Base-by-base conservation (phyloP, 345 rosid species). In the Gossypium australe region DNA sequence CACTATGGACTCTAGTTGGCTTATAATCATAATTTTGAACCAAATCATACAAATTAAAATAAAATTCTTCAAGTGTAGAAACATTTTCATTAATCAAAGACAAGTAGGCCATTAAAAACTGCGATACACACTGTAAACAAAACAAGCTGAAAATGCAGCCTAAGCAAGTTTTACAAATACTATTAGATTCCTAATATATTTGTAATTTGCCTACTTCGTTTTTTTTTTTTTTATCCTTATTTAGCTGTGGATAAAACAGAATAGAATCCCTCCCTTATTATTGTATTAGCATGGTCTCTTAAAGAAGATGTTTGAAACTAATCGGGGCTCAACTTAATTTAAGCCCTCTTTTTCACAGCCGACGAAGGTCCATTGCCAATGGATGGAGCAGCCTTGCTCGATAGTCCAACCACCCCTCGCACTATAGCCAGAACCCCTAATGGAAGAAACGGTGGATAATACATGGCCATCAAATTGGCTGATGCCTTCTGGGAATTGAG, bases 311-410 rank as follows among this genome's bases (percentile, higher is more conserved):
- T 67, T 48, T 5, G 9, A 57, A 20, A n/a, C 56, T 13, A 0
- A 45, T 57, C 11, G 14, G 58, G 43, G 41, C 7, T 55, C 59
- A 55, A 70, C 38, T 68, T 27, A 27, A 27, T 27, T 55, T n/a
- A 72, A 43, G 82, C 89, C 78, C 81, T 85, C 87, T 94, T 92
- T 73, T 85, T 90, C 84, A 91, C 82, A 1, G 79, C 86, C 71
- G 80, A 22, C 0, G 76, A 82, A 45, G 85, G 74, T 77, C 84
- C 85, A 76, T 85, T 89, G 65, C 84, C 82, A 12, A 27, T 59
- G 65, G 82, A 11, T 34, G 41, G 41, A 34, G 41, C 41, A 77
- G 68, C 76, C 73, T 73, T 82, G 17, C 75, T 25, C 13, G 79
- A 67, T 12, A 11, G 65, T 2, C 83, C 57, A 64, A 88, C 63